Percentiles rank a stretch among this genome's conserved stretches.
phyloP scores from a whole-genome alignment of 192 early-diverging fungal genomes.

The Coemansia sp. region DNA sequence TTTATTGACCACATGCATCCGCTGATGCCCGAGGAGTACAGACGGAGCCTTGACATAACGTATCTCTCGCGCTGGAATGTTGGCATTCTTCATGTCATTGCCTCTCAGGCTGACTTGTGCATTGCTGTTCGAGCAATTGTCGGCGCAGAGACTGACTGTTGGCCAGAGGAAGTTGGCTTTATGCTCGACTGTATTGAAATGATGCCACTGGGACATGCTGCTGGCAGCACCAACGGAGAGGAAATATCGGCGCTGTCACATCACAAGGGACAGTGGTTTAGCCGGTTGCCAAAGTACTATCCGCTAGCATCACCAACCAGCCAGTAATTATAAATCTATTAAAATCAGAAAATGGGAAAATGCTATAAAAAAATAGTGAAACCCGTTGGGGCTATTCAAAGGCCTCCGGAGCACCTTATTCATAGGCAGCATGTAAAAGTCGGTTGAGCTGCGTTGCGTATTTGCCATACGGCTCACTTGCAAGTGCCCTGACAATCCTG shows the following conservation, averaged over 20 bases:
- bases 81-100: conserved; percentile 45
- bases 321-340: background rate
- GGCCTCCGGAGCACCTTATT: too few species aligned
- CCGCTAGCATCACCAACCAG: background rate
- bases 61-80: conserved; percentile 41
- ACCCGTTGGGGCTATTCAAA: too few species aligned
- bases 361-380: too few species aligned
- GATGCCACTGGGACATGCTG: conserved; percentile 12
- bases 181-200: conserved; percentile 41
- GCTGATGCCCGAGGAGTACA: conserved; percentile 21
- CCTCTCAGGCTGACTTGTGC: conserved; percentile 33
- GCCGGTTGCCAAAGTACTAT: conserved; percentile 44
- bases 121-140: conserved; percentile 33
- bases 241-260: background rate
- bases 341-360: too few species aligned
- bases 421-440: background rate
- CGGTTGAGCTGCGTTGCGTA: background rate
- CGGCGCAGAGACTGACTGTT: conserved; percentile 39
- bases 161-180: conserved; percentile 43
- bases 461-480: background rate
- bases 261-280: conserved; percentile 30
- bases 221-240: background rate
- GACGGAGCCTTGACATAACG: conserved; percentile 37
- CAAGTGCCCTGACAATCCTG: background rate
- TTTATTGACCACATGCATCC: conserved; percentile 27